Percentiles rank a stretch among this genome's conserved stretches.
Evolutionary conservation across 2,329 filamentous ascomycete genomes (phyloP).

Genomic region (Penicillium freii): DNA sequence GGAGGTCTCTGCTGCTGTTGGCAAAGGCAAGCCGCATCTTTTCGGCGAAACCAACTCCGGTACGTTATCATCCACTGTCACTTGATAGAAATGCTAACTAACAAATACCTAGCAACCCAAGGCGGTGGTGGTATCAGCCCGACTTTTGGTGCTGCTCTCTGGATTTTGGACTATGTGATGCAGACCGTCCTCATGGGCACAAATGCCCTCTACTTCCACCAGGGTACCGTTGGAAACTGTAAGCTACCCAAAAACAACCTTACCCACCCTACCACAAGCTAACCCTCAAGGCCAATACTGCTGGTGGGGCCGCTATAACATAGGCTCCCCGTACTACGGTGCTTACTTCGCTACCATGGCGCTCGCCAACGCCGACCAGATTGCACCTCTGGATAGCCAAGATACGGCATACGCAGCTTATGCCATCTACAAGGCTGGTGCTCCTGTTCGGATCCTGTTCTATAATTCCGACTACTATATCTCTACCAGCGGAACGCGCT

Average conservation of each 20-base stretch:
- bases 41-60: conserved; percentile 54
- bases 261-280: not conserved
- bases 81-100: not conserved
- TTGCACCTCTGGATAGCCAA: conserved; percentile 50
- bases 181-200: conserved; percentile 35
- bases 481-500: conserved; percentile 21
- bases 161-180: conserved; percentile 52
- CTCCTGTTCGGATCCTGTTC: conserved; percentile 43
- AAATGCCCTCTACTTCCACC: conserved; percentile 49
- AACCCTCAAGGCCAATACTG: conserved; percentile 42
- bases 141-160: conserved; percentile 51
- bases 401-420: conserved; percentile 48
- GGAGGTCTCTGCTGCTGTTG: conserved; percentile 43
- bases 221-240: conserved; percentile 53
- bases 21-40: conserved; percentile 46
- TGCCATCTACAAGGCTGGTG: conserved; percentile 43
- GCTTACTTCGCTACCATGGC: conserved; percentile 51
- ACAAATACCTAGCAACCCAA: conserved; percentile 30
- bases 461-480: conserved; percentile 35
- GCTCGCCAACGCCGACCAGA: conserved; percentile 44
- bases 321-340: conserved; percentile 54
- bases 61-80: conserved; percentile 15
- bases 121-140: conserved; percentile 45
- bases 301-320: conserved; percentile 50
- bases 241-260: conserved; percentile 17